Evolutionary conservation across 768 basidiomycete species (phyloP), one percentile per base, ranked within the genome.

Genomic region (Russula ochroleuca): DNA sequence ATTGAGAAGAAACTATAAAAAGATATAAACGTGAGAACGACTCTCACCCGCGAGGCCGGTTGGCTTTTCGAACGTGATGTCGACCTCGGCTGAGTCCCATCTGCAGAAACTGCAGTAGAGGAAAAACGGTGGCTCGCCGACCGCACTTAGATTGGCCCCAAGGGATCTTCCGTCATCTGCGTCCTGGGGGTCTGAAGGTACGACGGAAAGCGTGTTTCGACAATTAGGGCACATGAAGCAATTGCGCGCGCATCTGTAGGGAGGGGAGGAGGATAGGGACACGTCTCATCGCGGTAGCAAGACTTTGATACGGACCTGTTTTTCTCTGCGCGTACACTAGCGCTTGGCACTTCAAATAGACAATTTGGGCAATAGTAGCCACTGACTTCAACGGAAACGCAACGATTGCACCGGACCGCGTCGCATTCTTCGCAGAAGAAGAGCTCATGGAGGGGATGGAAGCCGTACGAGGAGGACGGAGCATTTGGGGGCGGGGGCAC

Each of bases 391-490:
- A 93, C 79, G 9, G 87, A 82, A 2, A 96, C 92, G 70, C 97
- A 99, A 67, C 87, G 83, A 73, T 97, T 91, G 72, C 97, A 99
- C 61, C 94, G 80, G 49, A 99, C 83, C 2, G 91, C 88, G 74
- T 98, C 96, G 75, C 97, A 99, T 82, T 98, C 96, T 75, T 98
- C 95, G 74, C 97, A 99, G 74, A 98, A 98, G 75, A 93, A 97
- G 9, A 99, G 84, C 33, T 82, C 83, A 70, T 92, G 83, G 2
- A 98, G 81, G 7, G 88, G 82, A 69, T 95, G 92, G 72, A 94
- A 92, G 69, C 84, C 87, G 69, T 86, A 83, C 0, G 86, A 84
- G 0, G 94, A 92, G 0, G 94, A 92, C 2, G 83, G 77, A 0
- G 90, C 79, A 69, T 85, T 86, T 0, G 90, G 91, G 3, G 86